Conservation (phyloP, 352 stramenopile species). For the Phytophthora ohioensis region DNA sequence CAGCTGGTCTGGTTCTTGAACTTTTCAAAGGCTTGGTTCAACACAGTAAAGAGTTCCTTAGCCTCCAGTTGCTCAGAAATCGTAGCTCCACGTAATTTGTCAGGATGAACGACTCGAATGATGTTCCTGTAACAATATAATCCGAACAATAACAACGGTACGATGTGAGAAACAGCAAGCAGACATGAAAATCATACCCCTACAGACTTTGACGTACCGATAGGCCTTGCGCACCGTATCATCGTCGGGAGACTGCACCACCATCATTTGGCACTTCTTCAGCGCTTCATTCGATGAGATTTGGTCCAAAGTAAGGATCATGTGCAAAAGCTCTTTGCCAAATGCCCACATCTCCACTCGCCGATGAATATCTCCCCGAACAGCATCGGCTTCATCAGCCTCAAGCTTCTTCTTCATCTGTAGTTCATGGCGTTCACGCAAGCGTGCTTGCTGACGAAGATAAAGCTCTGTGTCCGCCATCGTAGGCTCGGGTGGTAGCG, state of each 20-base stretch:
- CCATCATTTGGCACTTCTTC: slow-evolving; percentile 78
- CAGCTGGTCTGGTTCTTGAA: slow-evolving; percentile 67
- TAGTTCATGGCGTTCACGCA: slow-evolving; percentile 83
- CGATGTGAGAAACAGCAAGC: slow-evolving; percentile 1
- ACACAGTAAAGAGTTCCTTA: slow-evolving; percentile 88
- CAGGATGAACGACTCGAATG: slow-evolving; percentile 87
- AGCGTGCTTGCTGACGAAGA: slow-evolving; percentile 79
- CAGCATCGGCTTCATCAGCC: slow-evolving; percentile 79
- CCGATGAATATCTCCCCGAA: slow-evolving; percentile 80
- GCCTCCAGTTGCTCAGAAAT: slow-evolving; percentile 86
- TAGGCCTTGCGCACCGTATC: slow-evolving; percentile 88
- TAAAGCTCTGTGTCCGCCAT: slow-evolving; percentile 82
- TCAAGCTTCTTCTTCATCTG: slow-evolving; percentile 86
- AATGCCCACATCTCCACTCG: slow-evolving; percentile 87
- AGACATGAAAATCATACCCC: neutral
- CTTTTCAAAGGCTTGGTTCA: slow-evolving; percentile 90
- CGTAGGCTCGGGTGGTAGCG: slow-evolving; percentile 75
- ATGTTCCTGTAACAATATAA: slow-evolving; percentile 66
- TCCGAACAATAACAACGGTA: neutral
- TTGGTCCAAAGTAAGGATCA: slow-evolving; percentile 89
- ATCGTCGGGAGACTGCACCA: slow-evolving; percentile 82
- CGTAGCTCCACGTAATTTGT: slow-evolving; percentile 83
- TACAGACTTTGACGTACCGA: slow-evolving; percentile 47
- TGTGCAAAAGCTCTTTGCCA: slow-evolving; percentile 82
- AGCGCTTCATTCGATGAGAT: slow-evolving; percentile 79